phyloP scores from a whole-genome alignment of 2,329 filamentous ascomycete species.

The Thelonectria discophora region DNA sequence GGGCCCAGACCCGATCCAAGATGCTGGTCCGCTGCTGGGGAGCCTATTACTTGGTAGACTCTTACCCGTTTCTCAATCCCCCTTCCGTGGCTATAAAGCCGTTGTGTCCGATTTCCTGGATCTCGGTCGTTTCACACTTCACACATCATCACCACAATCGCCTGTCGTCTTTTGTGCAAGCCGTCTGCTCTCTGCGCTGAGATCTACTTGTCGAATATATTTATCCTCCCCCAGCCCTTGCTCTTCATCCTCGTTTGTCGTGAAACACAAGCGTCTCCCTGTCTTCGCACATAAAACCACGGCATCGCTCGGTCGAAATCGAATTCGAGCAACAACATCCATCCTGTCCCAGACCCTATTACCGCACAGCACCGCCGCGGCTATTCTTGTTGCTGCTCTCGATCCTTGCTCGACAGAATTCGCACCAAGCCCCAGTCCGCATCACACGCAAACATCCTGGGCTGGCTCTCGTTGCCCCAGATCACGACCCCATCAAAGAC shows the following conservation, averaged over 20 bases:
- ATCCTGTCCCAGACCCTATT: no score
- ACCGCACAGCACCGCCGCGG: neutral
- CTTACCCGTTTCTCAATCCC: constrained; percentile 21
- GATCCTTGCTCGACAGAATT: constrained; percentile 20
- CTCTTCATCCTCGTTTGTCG: no score
- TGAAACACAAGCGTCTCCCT: constrained; percentile 1
- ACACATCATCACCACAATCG: neutral
- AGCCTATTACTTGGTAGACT: constrained; percentile 7
- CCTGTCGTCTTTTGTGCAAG: no score
- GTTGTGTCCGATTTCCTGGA: constrained; percentile 39
- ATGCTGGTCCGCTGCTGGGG: constrained; percentile 16
- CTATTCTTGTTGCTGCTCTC: constrained; percentile 12
- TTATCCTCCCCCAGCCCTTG: no score
- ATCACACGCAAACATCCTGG: constrained; percentile 19
- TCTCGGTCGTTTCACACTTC: constrained; percentile 4
- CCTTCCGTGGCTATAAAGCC: constrained; percentile 39
- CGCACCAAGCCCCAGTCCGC: constrained; percentile 14
- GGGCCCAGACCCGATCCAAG: constrained; percentile 34
- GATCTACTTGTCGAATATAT: no score
- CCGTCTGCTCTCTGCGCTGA: no score
- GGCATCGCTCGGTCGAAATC: no score
- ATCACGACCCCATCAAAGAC: constrained; percentile 25
- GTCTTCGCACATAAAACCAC: no score
- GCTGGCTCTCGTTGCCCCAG: constrained; percentile 20
- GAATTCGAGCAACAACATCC: no score